Evolutionary conservation across 164 flowering plant genomes (phyloP).

Genomic region (Berberis vulgaris): DNA sequence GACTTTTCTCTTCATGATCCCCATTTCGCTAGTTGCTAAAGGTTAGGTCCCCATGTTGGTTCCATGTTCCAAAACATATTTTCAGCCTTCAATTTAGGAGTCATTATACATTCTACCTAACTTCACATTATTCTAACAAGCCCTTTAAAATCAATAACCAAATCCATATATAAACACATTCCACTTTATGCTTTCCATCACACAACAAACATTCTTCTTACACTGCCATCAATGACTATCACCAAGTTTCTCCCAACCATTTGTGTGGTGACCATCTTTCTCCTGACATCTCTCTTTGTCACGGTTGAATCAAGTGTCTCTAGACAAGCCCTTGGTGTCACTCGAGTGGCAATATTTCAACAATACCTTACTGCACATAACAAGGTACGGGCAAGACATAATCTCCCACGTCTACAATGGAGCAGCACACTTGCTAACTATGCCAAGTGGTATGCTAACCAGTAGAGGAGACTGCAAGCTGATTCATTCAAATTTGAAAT

Average conservation of each 20-base stretch:
- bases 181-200: neutral
- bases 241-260: neutral
- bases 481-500: slow-evolving; percentile 1
- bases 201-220: neutral
- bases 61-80: slow-evolving; percentile 2
- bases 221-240: slow-evolving; percentile 4
- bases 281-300: neutral
- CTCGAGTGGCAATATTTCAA: neutral
- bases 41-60: neutral
- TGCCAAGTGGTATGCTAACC: slow-evolving; percentile 5
- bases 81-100: slow-evolving; percentile 1
- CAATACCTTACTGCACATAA: slow-evolving; percentile 5
- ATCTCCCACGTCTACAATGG: neutral
- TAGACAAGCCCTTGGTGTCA: neutral
- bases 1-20: neutral
- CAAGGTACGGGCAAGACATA: neutral
- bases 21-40: neutral
- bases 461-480: slow-evolving; percentile 6
- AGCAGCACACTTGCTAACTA: neutral
- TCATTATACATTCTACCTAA: neutral
- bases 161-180: neutral
- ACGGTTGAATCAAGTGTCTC: neutral
- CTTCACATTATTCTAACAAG: neutral
- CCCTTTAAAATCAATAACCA: neutral
- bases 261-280: neutral